phyloP scores from a whole-genome alignment of 805 yeast species.

The Komagataella kurtzmanii region DNA sequence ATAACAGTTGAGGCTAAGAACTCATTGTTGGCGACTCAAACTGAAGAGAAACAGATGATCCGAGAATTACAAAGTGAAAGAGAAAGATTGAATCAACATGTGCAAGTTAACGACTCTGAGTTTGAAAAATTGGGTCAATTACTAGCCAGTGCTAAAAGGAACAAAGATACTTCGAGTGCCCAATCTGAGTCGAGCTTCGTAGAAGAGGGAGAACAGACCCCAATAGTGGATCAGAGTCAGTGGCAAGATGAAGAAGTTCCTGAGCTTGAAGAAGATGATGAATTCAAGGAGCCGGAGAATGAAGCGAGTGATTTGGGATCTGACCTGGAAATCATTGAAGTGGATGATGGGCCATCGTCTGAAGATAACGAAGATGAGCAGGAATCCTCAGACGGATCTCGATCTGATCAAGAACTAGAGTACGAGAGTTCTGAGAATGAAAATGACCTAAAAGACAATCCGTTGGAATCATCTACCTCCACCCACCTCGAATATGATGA shows the following conservation, averaged over 20 bases:
- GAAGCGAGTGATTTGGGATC: not conserved
- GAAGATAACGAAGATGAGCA: not conserved
- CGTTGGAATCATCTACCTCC: not conserved
- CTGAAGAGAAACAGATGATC: slow-evolving; percentile 23
- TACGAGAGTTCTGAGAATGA: not conserved
- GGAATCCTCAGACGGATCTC: not conserved
- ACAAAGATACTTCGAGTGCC: not conserved
- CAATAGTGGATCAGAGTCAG: slow-evolving; percentile 7
- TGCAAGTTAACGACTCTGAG: not conserved
- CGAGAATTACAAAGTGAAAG: slow-evolving; percentile 20
- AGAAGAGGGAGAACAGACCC: slow-evolving; percentile 9
- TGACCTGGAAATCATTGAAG: slow-evolving; percentile 1
- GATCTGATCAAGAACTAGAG: not conserved
- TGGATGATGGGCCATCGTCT: not conserved
- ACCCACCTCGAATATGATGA: not conserved
- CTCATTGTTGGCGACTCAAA: slow-evolving; percentile 16
- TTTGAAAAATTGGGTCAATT: slow-evolving; percentile 1
- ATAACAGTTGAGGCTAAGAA: slow-evolving; percentile 19
- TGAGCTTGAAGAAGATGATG: not conserved
- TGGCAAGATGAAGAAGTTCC: not conserved
- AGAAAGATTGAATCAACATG: not conserved
- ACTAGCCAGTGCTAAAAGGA: not conserved
- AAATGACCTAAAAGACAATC: not conserved
- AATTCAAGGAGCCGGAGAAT: not conserved
- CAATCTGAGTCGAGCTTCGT: not conserved